These are phyloP conservation scores for Cordyceps farinosa DNA, from an alignment of 2,329 filamentous ascomycete species.

Conservation along the genomic window DNA sequence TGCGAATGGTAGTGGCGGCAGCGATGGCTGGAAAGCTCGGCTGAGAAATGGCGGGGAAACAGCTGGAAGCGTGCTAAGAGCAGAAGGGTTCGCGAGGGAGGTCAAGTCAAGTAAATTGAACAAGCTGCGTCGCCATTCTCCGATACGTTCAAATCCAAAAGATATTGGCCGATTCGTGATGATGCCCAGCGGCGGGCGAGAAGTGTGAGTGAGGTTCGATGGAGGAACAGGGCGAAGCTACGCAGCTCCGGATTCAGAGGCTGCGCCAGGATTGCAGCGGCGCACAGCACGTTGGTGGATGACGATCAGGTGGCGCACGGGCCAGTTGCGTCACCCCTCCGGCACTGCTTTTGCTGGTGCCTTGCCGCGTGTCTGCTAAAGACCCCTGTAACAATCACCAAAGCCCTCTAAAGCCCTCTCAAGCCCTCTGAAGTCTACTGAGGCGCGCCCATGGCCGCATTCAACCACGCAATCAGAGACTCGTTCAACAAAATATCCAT, in stretches of 20 bases:
- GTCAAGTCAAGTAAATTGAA: slow-evolving; percentile 4
- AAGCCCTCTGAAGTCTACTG: no score
- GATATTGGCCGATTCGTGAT: not conserved
- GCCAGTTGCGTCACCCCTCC: slow-evolving; percentile 19
- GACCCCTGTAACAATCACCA: no score
- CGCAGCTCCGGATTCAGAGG: slow-evolving; percentile 12
- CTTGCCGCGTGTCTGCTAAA: not conserved
- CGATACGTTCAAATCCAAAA: not conserved
- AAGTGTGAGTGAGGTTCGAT: not conserved
- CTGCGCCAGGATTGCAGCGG: slow-evolving; percentile 9
- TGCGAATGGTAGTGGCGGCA: not conserved
- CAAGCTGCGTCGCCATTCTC: slow-evolving; percentile 12
- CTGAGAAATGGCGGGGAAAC: slow-evolving; percentile 17
- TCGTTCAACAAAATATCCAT: no score
- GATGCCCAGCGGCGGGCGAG: slow-evolving; percentile 8
- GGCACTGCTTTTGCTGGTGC: not conserved
- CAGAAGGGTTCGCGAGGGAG: not conserved
- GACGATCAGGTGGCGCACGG: slow-evolving; percentile 17
- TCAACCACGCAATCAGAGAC: no score
- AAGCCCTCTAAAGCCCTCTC: no score
- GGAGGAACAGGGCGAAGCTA: slow-evolving; percentile 10
- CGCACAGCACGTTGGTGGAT: not conserved
- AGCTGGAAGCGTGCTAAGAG: not conserved
- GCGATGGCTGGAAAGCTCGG: slow-evolving; percentile 10
- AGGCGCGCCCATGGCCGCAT: no score